Evolutionary conservation across 768 basidiomycete genomes (phyloP).

Genomic region (Heimioporus sp.): DNA sequence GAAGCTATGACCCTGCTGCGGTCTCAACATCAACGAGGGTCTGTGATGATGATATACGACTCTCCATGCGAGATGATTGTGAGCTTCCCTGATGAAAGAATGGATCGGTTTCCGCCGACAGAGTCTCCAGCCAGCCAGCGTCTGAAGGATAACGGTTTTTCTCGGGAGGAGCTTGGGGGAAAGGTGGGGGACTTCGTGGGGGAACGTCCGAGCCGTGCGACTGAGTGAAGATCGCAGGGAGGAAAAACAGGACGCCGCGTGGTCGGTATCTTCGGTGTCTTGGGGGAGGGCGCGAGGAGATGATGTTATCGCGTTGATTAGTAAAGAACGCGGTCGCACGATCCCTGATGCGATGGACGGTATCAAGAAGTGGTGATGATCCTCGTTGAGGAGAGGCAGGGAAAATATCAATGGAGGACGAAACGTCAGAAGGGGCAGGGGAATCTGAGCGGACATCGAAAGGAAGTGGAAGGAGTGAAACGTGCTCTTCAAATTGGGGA

Average conservation of each 20-base stretch:
- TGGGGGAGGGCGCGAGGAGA: conserved; percentile 45
- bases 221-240: conserved; percentile 75
- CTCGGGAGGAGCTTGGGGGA: conserved; percentile 37
- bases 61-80: conserved; percentile 28
- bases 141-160: conserved; percentile 42
- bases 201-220: conserved; percentile 30
- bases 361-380: conserved; percentile 45
- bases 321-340: conserved; percentile 49
- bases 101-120: conserved; percentile 18
- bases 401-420: conserved; percentile 43
- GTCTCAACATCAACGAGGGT: conserved; percentile 29
- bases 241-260: conserved; percentile 73
- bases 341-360: conserved; percentile 54
- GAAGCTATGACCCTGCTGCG: conserved; percentile 19
- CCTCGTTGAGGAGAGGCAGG: conserved; percentile 37
- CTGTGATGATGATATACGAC: conserved; percentile 26
- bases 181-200: conserved; percentile 30
- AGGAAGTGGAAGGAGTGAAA: conserved; percentile 59
- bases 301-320: conserved; percentile 34
- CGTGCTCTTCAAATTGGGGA: conserved; percentile 49
- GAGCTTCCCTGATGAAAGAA: conserved; percentile 28
- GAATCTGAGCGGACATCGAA: conserved; percentile 58
- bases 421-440: conserved; percentile 50
- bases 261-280: conserved; percentile 47
- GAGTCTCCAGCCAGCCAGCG: conserved; percentile 30